Conservation (phyloP, 306 rosid species). For the Leucaena leucocephala region DNA sequence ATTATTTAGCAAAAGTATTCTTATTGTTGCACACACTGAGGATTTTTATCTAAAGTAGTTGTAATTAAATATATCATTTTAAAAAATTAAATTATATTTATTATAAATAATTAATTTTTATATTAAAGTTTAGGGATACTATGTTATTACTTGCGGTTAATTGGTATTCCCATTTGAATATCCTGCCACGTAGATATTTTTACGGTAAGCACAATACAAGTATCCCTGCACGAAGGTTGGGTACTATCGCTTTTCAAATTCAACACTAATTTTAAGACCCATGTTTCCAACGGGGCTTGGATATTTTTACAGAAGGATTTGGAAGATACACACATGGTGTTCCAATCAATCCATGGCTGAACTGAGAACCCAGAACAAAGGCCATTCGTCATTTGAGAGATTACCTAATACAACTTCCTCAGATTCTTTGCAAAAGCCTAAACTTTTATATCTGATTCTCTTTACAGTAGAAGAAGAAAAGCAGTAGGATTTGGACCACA, state of each 20-base stretch:
- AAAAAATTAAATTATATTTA: no score
- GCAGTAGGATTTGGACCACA: constrained; percentile 4
- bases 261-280: background rate
- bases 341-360: background rate
- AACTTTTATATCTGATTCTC: background rate
- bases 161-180: constrained; percentile 10
- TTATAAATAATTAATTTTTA: no score
- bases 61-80: no score
- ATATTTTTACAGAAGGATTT: background rate
- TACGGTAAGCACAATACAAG: constrained; percentile 1
- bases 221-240: background rate
- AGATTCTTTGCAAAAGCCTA: background rate
- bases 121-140: no score
- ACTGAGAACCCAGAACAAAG: constrained; percentile 16
- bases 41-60: no score
- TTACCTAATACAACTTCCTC: background rate
- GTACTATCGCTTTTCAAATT: constrained; percentile 24
- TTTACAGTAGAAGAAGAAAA: background rate
- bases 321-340: background rate
- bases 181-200: constrained; percentile 26
- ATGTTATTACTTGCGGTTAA: background rate
- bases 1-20: no score
- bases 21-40: no score
- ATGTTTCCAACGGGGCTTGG: constrained; percentile 23
- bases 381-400: background rate